Conservation (phyloP, 345 rosid species). For the Melaleuca quinquenervia region DNA sequence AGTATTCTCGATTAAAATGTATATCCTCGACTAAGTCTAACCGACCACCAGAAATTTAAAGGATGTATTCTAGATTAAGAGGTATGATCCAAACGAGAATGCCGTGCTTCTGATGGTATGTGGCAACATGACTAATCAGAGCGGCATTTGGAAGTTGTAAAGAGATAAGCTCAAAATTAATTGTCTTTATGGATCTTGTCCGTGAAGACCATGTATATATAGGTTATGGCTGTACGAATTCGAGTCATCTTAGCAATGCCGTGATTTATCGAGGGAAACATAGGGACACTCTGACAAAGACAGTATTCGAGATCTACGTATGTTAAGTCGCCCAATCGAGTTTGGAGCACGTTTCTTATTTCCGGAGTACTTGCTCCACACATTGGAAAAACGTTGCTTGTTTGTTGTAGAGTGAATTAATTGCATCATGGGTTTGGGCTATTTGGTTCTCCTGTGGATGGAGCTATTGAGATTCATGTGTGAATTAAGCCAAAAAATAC, state of each 20-base stretch:
- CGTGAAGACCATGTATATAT: neutral
- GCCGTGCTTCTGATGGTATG: too few relatives aligned
- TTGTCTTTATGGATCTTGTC: too few relatives aligned
- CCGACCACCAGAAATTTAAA: too few relatives aligned
- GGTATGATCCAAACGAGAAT: too few relatives aligned
- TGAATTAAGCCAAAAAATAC: neutral
- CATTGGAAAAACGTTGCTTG: neutral
- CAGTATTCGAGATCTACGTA: neutral
- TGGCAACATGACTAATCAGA: too few relatives aligned
- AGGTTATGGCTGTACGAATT: too few relatives aligned
- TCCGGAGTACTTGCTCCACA: too few relatives aligned
- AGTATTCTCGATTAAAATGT: too few relatives aligned
- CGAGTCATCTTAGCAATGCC: neutral
- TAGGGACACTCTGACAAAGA: neutral
- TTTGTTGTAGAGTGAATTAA: neutral
- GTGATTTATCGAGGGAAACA: neutral
- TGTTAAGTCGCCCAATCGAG: neutral
- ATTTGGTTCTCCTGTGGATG: neutral
- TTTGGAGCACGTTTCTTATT: neutral
- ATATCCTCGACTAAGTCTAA: too few relatives aligned
- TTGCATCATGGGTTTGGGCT: neutral
- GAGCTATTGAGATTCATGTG: neutral
- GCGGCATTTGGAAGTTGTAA: too few relatives aligned
- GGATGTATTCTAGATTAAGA: too few relatives aligned
- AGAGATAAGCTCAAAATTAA: too few relatives aligned